These are phyloP conservation scores for Ophiostoma sp. DNA, from an alignment of 2,329 filamentous ascomycete genomes.

Conservation along the genomic window DNA sequence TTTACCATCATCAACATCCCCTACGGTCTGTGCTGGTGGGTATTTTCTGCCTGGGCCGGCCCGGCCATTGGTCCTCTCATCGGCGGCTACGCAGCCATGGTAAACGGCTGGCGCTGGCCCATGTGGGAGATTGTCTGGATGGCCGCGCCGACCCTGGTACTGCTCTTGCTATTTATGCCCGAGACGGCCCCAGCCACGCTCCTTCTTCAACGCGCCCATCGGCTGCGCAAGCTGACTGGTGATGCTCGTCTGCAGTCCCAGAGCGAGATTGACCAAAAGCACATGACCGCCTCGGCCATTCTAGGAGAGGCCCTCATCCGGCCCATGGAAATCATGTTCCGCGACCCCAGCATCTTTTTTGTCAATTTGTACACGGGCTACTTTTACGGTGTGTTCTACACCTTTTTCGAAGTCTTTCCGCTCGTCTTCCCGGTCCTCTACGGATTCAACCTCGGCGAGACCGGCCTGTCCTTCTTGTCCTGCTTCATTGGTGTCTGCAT, in stretches of 20 bases:
- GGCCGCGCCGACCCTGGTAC: constrained; percentile 44
- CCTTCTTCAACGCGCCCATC: constrained; percentile 55
- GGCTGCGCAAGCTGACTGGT: constrained; percentile 55
- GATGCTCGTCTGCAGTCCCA: constrained; percentile 58
- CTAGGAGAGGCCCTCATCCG: constrained; percentile 59
- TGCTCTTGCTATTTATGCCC: constrained; percentile 41
- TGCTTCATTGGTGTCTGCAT: constrained; percentile 58
- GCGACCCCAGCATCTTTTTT: constrained; percentile 63
- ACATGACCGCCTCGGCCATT: constrained; percentile 38
- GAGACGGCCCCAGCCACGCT: constrained; percentile 46
- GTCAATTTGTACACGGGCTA: constrained; percentile 62
- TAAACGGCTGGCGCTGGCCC: constrained; percentile 40
- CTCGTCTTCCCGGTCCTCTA: constrained; percentile 63
- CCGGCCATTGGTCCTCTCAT: constrained; percentile 56
- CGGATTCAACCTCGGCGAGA: constrained; percentile 57
- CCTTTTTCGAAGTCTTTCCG: constrained; percentile 66
- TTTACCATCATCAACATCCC: constrained; percentile 58
- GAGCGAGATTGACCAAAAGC: constrained; percentile 53
- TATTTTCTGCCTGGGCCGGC: constrained; percentile 49
- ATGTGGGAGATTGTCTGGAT: constrained; percentile 37
- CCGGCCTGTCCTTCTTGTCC: constrained; percentile 62
- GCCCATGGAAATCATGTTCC: constrained; percentile 53
- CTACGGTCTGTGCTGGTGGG: constrained; percentile 81
- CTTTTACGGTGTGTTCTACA: constrained; percentile 63
- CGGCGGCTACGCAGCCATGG: constrained; percentile 37